Base-by-base conservation (phyloP, 768 basidiomycete species). In the Tylopilus sp. region DNA sequence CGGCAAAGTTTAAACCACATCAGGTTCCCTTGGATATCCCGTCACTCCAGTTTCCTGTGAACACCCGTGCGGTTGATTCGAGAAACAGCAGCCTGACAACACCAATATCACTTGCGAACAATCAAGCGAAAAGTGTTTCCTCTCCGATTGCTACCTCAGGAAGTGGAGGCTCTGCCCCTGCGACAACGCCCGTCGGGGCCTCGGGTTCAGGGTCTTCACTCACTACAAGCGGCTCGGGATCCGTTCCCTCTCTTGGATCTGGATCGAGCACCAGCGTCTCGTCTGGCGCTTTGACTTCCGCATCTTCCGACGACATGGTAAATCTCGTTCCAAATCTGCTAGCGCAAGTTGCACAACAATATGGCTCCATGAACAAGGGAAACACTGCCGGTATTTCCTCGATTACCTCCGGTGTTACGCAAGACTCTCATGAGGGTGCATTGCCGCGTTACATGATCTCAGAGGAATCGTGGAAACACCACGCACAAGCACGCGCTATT, bases 401-500 rank as follows among this genome's bases (percentile, higher is more conserved):
- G 48, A 63, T 63, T 53, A 47, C 58, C 43, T 64, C 65, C 28
- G 59, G 58, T 53, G 76, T 75, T 61, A 68, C 69, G 11, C 74
- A 77, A 47, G 79, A 80, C 46, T 69, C 72, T 63, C 66, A 69
- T 49, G 73, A 76, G 52, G 55, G 62, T 50, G 65, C 68, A 53
- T 71, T 75, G 28, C 76, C 79, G 40, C 74, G 79, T 45, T 86
- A 83, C 67, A 71, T 77, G 47, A 72, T 85, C 35, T 76, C 79
- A 22, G 86, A 88, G 65, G 88, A 88, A 64, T 86, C 88, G 8
- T 88, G 85, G 86, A 87, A 89, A 66, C 88, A 90, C 57, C 86
- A 90, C 47, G 83, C 84, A 1, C 90, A 91, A 67, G 88, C 88
- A 40, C 81, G 87, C 6, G 87, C 88, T 2, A 88, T 91, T 50